A percentile compares a stretch with the other conserved stretches of the same genome.
Evolutionary conservation across 2,329 filamentous ascomycete species (phyloP).

Genomic region (Hawksworthiomyces lignivorus): DNA sequence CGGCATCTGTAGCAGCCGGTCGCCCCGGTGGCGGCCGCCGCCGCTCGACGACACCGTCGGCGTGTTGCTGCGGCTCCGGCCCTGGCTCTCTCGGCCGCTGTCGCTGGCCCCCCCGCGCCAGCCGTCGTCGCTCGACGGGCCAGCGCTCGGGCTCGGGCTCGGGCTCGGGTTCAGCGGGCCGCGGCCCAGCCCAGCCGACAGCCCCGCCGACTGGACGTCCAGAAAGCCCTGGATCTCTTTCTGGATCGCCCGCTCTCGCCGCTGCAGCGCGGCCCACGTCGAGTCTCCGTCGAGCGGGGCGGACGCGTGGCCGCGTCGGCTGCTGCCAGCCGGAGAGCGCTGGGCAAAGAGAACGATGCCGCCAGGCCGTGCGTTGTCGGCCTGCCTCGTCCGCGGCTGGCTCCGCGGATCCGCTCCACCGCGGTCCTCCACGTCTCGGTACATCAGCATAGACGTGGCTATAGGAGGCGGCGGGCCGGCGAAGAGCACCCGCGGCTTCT

Average conservation of each 20-base stretch:
- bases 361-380: neutral
- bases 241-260: conserved; percentile 38
- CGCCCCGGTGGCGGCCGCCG: conserved; percentile 27
- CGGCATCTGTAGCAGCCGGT: no score
- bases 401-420: neutral
- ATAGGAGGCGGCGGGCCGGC: conserved; percentile 45
- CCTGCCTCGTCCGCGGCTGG: neutral
- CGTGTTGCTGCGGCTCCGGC: conserved; percentile 25
- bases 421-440: conserved; percentile 24
- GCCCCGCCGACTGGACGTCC: conserved; percentile 39
- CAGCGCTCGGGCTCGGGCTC: conserved; percentile 12
- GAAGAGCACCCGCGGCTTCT: conserved; percentile 30
- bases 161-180: conserved; percentile 13
- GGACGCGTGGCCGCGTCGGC: conserved; percentile 3
- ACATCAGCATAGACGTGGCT: conserved; percentile 32
- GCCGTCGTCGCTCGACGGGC: conserved; percentile 29
- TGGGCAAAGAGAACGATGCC: conserved; percentile 15
- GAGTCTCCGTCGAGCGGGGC: conserved; percentile 30
- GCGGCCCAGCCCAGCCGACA: conserved; percentile 30
- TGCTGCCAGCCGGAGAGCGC: neutral
- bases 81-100: conserved; percentile 14
- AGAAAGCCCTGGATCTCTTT: conserved; percentile 40
- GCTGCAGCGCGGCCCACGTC: conserved; percentile 38
- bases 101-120: neutral
- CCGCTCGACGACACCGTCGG: conserved; percentile 22